phyloP scores from a whole-genome alignment of 805 yeast genomes.

The Wickerhamiella cacticola region DNA sequence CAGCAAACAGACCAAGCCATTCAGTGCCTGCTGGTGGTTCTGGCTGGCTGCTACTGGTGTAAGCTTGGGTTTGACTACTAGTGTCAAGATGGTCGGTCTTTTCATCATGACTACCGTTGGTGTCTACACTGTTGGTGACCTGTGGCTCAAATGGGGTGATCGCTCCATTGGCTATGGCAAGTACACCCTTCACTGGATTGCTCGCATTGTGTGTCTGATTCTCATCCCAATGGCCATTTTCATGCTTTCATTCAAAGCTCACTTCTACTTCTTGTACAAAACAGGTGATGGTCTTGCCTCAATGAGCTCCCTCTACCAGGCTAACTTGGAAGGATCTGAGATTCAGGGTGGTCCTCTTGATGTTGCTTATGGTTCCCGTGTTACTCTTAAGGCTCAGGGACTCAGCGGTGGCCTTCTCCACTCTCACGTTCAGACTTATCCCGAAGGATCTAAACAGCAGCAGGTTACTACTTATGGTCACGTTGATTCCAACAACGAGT shows the following conservation, averaged over 20 bases:
- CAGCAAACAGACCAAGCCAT: slow-evolving; percentile 54
- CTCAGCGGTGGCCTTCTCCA: slow-evolving; percentile 68
- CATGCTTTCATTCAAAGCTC: slow-evolving; percentile 83
- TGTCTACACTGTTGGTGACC: slow-evolving; percentile 66
- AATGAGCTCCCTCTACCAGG: slow-evolving; percentile 94
- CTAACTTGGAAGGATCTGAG: slow-evolving; percentile 74
- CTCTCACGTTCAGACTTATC: slow-evolving; percentile 55
- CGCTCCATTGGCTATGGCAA: slow-evolving; percentile 48
- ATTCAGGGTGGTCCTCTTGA: slow-evolving; percentile 57
- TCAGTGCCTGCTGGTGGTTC: slow-evolving; percentile 63
- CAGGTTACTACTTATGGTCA: slow-evolving; percentile 64
- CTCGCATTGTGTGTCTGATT: slow-evolving; percentile 60
- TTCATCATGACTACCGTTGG: slow-evolving; percentile 86
- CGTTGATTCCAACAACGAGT: slow-evolving; percentile 56
- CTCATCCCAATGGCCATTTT: slow-evolving; percentile 72
- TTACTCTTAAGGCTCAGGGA: slow-evolving; percentile 70
- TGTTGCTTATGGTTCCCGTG: slow-evolving; percentile 60
- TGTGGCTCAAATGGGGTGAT: slow-evolving; percentile 73
- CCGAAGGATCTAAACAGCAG: slow-evolving; percentile 58
- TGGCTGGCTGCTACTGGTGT: slow-evolving; percentile 83
- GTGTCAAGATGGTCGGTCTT: slow-evolving; percentile 93
- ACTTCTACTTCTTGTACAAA: slow-evolving; percentile 63
- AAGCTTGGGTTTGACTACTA: slow-evolving; percentile 77
- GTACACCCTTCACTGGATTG: slow-evolving; percentile 56
- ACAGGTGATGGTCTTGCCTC: slow-evolving; percentile 95